Conservation (phyloP, 1,139 yeast genomes). For the Yamadazyma membranifaciens region DNA sequence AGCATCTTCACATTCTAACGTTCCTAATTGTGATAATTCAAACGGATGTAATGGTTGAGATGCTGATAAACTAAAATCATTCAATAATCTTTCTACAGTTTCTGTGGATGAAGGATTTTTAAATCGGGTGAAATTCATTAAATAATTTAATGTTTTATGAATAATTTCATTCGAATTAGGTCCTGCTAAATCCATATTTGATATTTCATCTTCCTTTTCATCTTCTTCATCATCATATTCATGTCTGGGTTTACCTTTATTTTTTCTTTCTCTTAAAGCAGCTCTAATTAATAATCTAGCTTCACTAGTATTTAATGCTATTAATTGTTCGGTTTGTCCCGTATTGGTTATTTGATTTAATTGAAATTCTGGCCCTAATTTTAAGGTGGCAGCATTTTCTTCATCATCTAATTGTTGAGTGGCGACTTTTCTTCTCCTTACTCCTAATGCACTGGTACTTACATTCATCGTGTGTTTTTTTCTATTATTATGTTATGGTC, state of each 20-base stretch:
- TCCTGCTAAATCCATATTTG: constrained; percentile 71
- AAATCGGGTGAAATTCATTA: constrained; percentile 83
- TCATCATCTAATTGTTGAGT: constrained; percentile 73
- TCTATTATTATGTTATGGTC: background rate
- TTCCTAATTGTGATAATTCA: constrained; percentile 92
- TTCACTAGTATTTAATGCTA: constrained; percentile 84
- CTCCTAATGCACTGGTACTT: constrained; percentile 85
- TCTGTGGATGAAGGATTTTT: constrained; percentile 90
- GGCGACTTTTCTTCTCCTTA: constrained; percentile 60
- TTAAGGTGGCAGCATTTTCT: constrained; percentile 84
- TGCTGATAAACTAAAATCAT: constrained; percentile 60
- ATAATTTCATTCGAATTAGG: constrained; percentile 63
- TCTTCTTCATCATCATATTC: constrained; percentile 40
- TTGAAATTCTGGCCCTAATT: constrained; percentile 91
- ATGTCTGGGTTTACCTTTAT: constrained; percentile 19
- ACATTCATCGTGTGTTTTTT: constrained; percentile 60
- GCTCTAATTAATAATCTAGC: constrained; percentile 88
- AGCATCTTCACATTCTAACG: constrained; percentile 92
- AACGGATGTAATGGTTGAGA: constrained; percentile 80
- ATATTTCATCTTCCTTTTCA: constrained; percentile 59
- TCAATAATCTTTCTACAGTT: constrained; percentile 85
- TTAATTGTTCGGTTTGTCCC: constrained; percentile 73
- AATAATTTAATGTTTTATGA: constrained; percentile 87
- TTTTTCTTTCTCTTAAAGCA: constrained; percentile 77
- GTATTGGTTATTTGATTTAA: constrained; percentile 75